phyloP scores from a whole-genome alignment of 192 early-diverging fungal species.

The Kappamyces sp. region DNA sequence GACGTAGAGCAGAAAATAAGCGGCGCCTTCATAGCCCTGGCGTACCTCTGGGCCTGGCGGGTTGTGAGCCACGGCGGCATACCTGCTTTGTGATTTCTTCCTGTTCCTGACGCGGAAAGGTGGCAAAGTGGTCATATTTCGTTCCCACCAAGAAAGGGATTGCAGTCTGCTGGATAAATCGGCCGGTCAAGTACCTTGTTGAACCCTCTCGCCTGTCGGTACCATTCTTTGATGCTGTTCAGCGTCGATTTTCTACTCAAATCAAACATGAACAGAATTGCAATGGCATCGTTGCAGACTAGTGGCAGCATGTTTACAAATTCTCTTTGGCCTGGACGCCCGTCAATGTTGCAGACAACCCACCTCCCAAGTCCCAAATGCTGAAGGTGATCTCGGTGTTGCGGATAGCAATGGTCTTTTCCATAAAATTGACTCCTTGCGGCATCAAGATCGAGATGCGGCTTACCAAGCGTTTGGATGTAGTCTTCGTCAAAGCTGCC shows the following conservation, averaged over 20 bases:
- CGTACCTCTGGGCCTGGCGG: conserved; percentile 70
- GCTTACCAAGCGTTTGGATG: conserved; percentile 83
- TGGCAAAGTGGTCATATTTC: conserved; percentile 92
- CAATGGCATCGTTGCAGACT: conserved; percentile 94
- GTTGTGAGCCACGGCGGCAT: conserved; percentile 1
- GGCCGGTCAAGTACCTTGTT: conserved; percentile 61
- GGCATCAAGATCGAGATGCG: background rate
- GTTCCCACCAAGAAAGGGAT: conserved; percentile 93
- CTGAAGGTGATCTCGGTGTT: conserved; percentile 93
- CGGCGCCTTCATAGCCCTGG: conserved; percentile 90
- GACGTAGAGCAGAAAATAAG: conserved; percentile 92
- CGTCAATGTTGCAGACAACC: conserved; percentile 15
- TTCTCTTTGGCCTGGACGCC: conserved; percentile 74
- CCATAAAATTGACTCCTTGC: conserved; percentile 91
- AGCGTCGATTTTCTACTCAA: conserved; percentile 83
- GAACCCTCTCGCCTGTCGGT: conserved; percentile 88
- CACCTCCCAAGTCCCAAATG: conserved; percentile 96
- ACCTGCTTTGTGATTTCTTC: conserved; percentile 89
- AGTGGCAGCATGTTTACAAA: conserved; percentile 96
- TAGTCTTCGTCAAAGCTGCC: conserved; percentile 92
- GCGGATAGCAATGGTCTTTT: conserved; percentile 86
- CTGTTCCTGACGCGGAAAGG: conserved; percentile 79
- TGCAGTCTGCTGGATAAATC: conserved; percentile 54
- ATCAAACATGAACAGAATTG: conserved; percentile 96
- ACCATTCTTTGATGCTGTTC: conserved; percentile 95